Evolutionary conservation across 805 yeast species (phyloP).

Genomic region (Wickerhamomyces canadensis): DNA sequence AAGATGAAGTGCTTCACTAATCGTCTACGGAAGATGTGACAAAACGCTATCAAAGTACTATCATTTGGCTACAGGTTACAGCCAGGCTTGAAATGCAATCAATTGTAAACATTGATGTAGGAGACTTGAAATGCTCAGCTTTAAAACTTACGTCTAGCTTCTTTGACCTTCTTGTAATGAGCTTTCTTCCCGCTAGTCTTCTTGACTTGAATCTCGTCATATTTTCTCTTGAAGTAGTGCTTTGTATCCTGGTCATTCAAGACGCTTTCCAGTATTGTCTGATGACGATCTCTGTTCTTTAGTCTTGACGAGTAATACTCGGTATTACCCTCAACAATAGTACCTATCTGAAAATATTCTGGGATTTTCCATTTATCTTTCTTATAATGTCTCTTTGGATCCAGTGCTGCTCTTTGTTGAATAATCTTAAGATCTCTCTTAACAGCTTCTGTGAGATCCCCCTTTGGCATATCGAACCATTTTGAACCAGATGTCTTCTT

Average conservation of each 20-base stretch:
- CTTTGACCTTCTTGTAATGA: conserved; percentile 57
- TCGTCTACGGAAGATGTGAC: not conserved
- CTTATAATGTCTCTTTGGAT: conserved; percentile 93
- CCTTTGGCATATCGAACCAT: conserved; percentile 81
- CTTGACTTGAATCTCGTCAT: conserved; percentile 66
- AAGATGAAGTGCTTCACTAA: not conserved
- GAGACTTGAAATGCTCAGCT: no score
- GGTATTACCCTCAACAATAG: conserved; percentile 74
- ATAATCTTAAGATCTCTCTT: conserved; percentile 75
- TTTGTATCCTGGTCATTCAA: conserved; percentile 65
- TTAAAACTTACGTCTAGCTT: conserved; percentile 47
- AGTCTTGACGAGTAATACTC: conserved; percentile 71
- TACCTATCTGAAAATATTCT: conserved; percentile 82
- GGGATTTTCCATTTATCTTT: conserved; percentile 76
- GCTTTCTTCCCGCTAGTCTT: conserved; percentile 60
- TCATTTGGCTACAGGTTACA: no score
- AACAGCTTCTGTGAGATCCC: conserved; percentile 63
- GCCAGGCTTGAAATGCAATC: no score
- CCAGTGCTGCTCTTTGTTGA: conserved; percentile 84
- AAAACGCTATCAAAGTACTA: no score
- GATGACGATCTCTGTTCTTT: conserved; percentile 66
- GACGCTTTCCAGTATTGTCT: conserved; percentile 76
- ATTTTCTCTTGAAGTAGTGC: conserved; percentile 80
- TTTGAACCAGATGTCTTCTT: conserved; percentile 41
- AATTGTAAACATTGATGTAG: no score